Base-by-base conservation (phyloP, 768 basidiomycete genomes). In the Butyriboletus loyo region DNA sequence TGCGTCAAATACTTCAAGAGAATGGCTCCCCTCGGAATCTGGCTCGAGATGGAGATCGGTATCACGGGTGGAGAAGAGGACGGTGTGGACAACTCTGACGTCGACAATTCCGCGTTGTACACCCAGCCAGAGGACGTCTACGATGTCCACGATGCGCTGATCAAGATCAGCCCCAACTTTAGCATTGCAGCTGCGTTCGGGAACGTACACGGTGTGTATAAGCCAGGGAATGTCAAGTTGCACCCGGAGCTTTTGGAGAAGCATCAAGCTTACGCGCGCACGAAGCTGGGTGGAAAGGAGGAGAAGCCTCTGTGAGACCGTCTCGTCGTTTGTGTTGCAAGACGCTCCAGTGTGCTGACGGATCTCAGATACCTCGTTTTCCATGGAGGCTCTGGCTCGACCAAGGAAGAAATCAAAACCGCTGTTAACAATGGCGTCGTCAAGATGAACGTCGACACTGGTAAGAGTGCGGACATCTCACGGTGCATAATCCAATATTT, bases 21-120 rank as follows among this genome's bases (percentile, higher is more conserved):
- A 68, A 89, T 98, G 93, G 89, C 90, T 3, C 84, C 87, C 56
- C 72, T 98, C 66, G 88, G 90, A 46, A 75, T 92, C 55, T 99
- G 92, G 92, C 92, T 99, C 71, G 97, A 99, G 82, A 99, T 99
- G 97, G 97, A 99, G 75, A 99, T 99, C 70, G 97, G 97, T 66
- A 98, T 99, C 74, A 99, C 97, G 46, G 97, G 97, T 66, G 97
- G 97, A 64, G 97, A 99, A 73, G 97, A 99, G 72, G 97, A 98
- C 67, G 96, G 97, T 69, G 97, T 99, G 44, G 96, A 99, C 76
- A 99, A 99, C 81, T 87, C 92, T 41, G 84, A 78, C 37, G 93
- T 93, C 56, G 97, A 99, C 77, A 99, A 98, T 75, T 77, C 86
- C 41, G 81, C 82, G 54, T 78, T 98, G 65, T 99, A 99, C 81